Evolutionary conservation across 106 monocot species (phyloP).

Genomic region (Acanthochlamys bracteata): DNA sequence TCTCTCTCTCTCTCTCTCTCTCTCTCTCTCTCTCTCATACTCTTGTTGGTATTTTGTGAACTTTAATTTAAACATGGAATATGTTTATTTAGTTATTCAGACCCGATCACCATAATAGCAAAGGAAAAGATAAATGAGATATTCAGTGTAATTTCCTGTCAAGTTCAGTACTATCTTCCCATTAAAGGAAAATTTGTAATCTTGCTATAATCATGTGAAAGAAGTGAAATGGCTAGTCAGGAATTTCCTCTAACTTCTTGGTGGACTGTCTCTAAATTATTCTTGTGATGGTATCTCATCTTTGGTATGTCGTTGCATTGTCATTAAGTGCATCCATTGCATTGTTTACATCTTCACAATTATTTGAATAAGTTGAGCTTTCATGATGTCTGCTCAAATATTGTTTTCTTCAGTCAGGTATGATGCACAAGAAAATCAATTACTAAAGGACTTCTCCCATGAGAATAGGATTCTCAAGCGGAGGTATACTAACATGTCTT

Average conservation of each 20-base stretch:
- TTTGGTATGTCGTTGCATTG: background rate
- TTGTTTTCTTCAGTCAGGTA: slow-evolving; percentile 64
- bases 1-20: background rate
- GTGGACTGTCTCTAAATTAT: too few species aligned
- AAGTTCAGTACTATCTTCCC: too few species aligned
- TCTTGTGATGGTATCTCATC: background rate
- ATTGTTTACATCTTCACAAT: background rate
- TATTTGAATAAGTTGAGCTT: background rate
- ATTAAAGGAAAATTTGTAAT: too few species aligned
- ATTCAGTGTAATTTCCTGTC: too few species aligned
- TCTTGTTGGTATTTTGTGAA: too few species aligned
- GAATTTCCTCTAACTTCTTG: too few species aligned
- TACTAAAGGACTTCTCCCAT: slow-evolving; percentile 43
- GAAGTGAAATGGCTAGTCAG: background rate
- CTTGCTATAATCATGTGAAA: background rate
- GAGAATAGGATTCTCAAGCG: slow-evolving; percentile 74
- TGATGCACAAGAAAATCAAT: slow-evolving; percentile 38
- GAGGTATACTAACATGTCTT: slow-evolving; percentile 35
- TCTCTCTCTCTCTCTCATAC: too few species aligned
- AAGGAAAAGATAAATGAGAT: too few species aligned
- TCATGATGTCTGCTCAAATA: slow-evolving; percentile 4
- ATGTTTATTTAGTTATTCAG: background rate
- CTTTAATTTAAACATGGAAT: too few species aligned
- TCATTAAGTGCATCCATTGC: background rate
- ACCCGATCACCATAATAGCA: too few species aligned